Base-by-base conservation (phyloP, 2,329 filamentous ascomycete genomes). In the Aspergillus cejpii region DNA sequence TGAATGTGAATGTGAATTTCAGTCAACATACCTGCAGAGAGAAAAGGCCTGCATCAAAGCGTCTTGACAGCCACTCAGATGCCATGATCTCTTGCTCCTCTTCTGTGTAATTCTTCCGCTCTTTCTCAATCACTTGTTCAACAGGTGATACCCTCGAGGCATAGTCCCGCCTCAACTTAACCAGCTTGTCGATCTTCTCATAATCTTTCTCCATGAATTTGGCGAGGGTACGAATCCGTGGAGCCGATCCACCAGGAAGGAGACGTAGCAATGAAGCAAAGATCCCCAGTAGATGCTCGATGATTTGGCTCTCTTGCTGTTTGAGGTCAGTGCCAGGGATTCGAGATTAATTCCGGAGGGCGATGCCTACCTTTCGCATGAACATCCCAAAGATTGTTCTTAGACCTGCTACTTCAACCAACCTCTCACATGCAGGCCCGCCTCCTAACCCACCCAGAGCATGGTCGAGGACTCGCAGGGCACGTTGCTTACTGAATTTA, bases 161-260 rank as follows among this genome's bases (percentile, higher is more conserved):
- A 61, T 89, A 94, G 10, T 86, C 84, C 38, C 79, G 71, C 31
- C 90, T 79, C 38, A 96, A 66, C 48, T 77, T 74, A 27, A 94
- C 65, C 3, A 97, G 73, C 61, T 83, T 87, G 5, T 63, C 70
- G 28, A 88, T 80, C 73, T 97, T 97, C 54, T 79, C 87, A 63
- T 94, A 95, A 53, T 95, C 83, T 62, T 88, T 94, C 65, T 98
- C 92, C 14, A 95, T 85, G 58, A 97, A 97, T 61, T 98, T 98
- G 38, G 90, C 91, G 3, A 97, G 76, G 1, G 84, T 79, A 3
- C 92, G 80, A 55, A 97, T 94, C 5, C 92, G 79, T 24, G 83
- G 76, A 0, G 87, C 75, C 1, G 87, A 89, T 24, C 87, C 80
- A 12, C 81, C 85, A 0, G 90, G 89, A 1, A 98, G 68, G 3